Evolutionary conservation across 2,329 filamentous ascomycete genomes (phyloP).

Genomic region (Alternaria triticimaculans): DNA sequence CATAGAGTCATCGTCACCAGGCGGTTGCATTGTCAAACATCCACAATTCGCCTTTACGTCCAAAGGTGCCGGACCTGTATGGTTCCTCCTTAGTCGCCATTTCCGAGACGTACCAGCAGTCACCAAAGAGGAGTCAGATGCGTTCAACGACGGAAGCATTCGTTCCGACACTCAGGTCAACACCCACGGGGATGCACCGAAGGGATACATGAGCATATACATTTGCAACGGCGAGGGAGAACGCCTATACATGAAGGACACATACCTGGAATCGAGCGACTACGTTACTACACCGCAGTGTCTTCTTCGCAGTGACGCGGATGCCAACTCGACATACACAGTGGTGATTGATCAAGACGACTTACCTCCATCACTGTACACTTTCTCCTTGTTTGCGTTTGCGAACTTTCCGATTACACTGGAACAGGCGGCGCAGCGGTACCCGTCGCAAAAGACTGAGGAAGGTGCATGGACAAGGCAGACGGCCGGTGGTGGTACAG

Average conservation of each 20-base stretch:
- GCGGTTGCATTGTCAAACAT: slow-evolving; percentile 74
- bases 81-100: slow-evolving; percentile 87
- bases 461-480: slow-evolving; percentile 75
- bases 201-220: slow-evolving; percentile 86
- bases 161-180: slow-evolving; percentile 28
- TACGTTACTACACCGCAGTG: slow-evolving; percentile 95
- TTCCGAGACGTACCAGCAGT: slow-evolving; percentile 67
- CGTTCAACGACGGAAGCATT: slow-evolving; percentile 41
- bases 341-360: slow-evolving; percentile 80
- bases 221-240: slow-evolving; percentile 76
- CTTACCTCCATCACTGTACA: slow-evolving; percentile 73
- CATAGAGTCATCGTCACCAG: slow-evolving; percentile 62
- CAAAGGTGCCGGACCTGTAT: slow-evolving; percentile 67
- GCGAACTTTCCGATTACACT: slow-evolving; percentile 70
- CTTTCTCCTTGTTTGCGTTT: slow-evolving; percentile 88
- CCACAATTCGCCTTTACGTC: slow-evolving; percentile 66
- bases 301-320: slow-evolving; percentile 74
- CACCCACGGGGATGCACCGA: slow-evolving; percentile 47
- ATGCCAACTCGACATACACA: slow-evolving; percentile 61
- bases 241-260: slow-evolving; percentile 76
- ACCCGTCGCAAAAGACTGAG: slow-evolving; percentile 65
- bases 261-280: slow-evolving; percentile 74
- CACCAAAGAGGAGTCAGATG: slow-evolving; percentile 37
- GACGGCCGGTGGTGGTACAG: slow-evolving; percentile 84
- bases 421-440: slow-evolving; percentile 66